Evolutionary conservation across 164 flowering plant species (phyloP).

Genomic region (Piper longum): DNA sequence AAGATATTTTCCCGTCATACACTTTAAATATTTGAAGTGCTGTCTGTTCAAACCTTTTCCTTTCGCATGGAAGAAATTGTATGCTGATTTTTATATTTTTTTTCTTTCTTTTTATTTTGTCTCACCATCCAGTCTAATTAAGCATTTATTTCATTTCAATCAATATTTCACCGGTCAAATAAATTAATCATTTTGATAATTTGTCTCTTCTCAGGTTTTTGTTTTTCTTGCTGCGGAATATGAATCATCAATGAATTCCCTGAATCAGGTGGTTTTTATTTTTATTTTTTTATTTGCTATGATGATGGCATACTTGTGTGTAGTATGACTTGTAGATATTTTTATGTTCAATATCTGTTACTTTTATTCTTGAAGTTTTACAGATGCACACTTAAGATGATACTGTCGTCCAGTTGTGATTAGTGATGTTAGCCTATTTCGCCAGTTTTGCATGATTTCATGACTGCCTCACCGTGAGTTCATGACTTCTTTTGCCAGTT

Average conservation of each 20-base stretch:
- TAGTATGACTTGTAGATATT: too few relatives aligned
- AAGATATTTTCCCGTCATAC: too few relatives aligned
- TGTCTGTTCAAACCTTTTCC: neutral
- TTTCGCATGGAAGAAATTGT: neutral
- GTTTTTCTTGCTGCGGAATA: constrained; percentile 88
- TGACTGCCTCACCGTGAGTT: too few relatives aligned
- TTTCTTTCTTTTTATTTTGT: neutral
- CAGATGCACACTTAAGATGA: too few relatives aligned
- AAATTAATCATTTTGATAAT: neutral
- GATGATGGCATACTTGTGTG: neutral
- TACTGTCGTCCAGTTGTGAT: too few relatives aligned
- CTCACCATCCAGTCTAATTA: neutral
- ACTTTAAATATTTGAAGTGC: too few relatives aligned
- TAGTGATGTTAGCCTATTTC: too few relatives aligned
- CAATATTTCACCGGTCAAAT: neutral
- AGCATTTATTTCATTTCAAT: neutral
- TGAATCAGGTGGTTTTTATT: constrained; percentile 57
- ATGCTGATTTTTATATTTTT: neutral
- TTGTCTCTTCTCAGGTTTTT: constrained; percentile 43
- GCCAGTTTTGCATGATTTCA: too few relatives aligned
- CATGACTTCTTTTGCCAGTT: too few relatives aligned
- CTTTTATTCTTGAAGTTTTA: too few relatives aligned
- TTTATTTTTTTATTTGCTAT: neutral
- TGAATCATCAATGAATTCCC: constrained; percentile 55
- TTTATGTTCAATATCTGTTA: neutral